Evolutionary conservation across 345 rosid genomes (phyloP), one percentile per base, ranked within the genome.

Genomic region (Eucalyptus marginata): DNA sequence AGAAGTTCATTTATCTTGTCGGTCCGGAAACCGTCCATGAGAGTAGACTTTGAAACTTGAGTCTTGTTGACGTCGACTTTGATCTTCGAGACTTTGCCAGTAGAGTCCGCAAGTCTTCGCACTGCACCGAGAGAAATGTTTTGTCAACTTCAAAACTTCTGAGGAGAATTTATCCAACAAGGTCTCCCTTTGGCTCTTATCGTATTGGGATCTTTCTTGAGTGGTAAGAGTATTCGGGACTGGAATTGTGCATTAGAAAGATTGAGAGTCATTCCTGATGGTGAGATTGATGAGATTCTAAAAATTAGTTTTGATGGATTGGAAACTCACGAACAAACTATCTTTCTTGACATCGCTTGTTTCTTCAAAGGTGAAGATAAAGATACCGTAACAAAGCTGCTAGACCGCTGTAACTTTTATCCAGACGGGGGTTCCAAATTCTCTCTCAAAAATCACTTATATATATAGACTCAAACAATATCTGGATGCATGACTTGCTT

Each of bases 401-500:
- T 86, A 18, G 87, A 89, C 15, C 80, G 87, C 6, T 88, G 90
- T 87, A 87, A 87, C 64, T 86, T 79, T 18, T 89, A 85, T 64
- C 91, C 92, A 13, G 86, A 88, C 7, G 89, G 31, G 89, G 62
- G 27, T 7, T 91, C 6, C 31, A 76, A 44, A 68, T 89, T 81
- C 91, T 91, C 7, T 25, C 25, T 13, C 68, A 76, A 22, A 91
- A 47, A 66, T 88, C 91, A 24, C 90, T 92, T 16, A 87, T 91
- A 85, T 59, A n/a, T 13, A 51, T 89, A 20, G 66, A 87, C 43
- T 79, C 86, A 17, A 64, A 87, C 88, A 88, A 50, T 68, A 84
- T 92, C 50, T 13, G 27, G 87, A 92, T 91, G 93, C 93, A 92
- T 58, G 91, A 88, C 84, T 88, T 90, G 88, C 85, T 92, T 12